phyloP scores from a whole-genome alignment of 2,329 filamentous ascomycete genomes.

The Sclerotinia trifoliorum region DNA sequence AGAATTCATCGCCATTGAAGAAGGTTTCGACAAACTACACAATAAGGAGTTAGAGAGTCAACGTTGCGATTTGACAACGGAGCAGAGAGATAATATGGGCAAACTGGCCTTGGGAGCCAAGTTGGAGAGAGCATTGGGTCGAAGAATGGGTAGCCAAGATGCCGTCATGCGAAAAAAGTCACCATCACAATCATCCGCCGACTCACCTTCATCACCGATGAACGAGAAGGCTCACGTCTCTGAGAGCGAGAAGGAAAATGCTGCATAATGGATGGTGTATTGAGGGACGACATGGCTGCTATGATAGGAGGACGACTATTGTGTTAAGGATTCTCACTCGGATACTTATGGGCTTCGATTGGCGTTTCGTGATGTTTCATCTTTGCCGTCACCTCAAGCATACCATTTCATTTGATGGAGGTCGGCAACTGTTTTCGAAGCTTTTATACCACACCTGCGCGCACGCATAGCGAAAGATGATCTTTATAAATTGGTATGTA shows the following conservation, averaged over 20 bases:
- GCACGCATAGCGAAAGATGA: slow-evolving; percentile 14
- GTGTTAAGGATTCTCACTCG: slow-evolving; percentile 9
- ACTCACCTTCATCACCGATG: slow-evolving; percentile 3
- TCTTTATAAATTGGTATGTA: slow-evolving; percentile 8
- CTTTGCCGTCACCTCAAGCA: slow-evolving; percentile 13
- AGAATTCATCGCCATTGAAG: slow-evolving; percentile 61
- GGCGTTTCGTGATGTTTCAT: slow-evolving; percentile 21
- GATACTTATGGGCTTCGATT: slow-evolving; percentile 21
- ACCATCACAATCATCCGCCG: slow-evolving; percentile 11
- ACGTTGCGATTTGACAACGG: slow-evolving; percentile 61
- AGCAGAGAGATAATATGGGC: slow-evolving; percentile 67
- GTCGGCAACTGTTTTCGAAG: slow-evolving; percentile 14
- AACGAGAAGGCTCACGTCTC: slow-evolving; percentile 4
- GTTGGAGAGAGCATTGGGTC: slow-evolving; percentile 65
- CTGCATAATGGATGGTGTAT: neutral
- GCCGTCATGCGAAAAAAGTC: slow-evolving; percentile 55
- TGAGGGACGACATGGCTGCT: slow-evolving; percentile 11
- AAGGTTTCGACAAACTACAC: slow-evolving; percentile 65
- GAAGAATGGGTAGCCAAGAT: slow-evolving; percentile 70
- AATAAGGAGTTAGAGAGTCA: slow-evolving; percentile 67
- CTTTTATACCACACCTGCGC: slow-evolving; percentile 21
- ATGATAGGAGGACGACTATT: slow-evolving; percentile 1
- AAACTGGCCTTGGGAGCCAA: slow-evolving; percentile 73
- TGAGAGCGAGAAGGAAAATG: slow-evolving; percentile 11
- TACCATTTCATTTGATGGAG: slow-evolving; percentile 21